Evolutionary conservation across 306 rosid species (phyloP), one percentile per base, ranked within the genome.

Genomic region (Fragaria nilgerrensis): DNA sequence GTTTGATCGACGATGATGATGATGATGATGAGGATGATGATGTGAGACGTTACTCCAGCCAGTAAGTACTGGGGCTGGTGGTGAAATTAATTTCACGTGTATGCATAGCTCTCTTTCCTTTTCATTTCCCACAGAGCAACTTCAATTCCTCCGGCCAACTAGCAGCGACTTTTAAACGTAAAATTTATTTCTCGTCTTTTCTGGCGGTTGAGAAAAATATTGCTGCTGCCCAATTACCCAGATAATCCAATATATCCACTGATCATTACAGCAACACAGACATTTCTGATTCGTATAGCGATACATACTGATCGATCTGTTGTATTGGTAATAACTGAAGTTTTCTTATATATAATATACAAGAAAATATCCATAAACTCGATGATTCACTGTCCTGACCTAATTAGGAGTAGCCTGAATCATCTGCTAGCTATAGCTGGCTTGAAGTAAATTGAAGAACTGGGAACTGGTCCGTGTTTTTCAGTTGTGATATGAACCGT

Each of bases 161-260:
- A 63, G 43, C 68, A 32, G 68, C 11, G 22, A 13, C 32, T 7
- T 9, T 63, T 29, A 44, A 62, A 45, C 70, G 48, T 68, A 25
- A 25, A 41, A 43, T 77, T 77, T 77, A 55, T 20, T 37, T 69
- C 59, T 25, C 64, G 16, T 44, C 70, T 14, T 22, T 56, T 41
- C 17, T 0, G 70, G 81, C 62, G 45, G 81, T 69, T 78, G 70
- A 13, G 75, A 58, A 14, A 15, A 15, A 34, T 5, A 49, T 22
- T 58, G 34, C 63, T 41, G 45, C 47, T 2, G 32, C 63, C 16
- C 64, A 58, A 10, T 23, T 32, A 32, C 34, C 34, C 34, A 32
- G 34, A 32, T 32, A 32, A 32, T 32, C 34, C 64, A 58, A 10
- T 23, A 49, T 49, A 5, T 49, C 55, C 20, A 44, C 14, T 44